A percentile compares a stretch with the other conserved stretches of the same genome.
phyloP scores from a whole-genome alignment of 176 grass and related monocot species.

The Saccharum officinarum region DNA sequence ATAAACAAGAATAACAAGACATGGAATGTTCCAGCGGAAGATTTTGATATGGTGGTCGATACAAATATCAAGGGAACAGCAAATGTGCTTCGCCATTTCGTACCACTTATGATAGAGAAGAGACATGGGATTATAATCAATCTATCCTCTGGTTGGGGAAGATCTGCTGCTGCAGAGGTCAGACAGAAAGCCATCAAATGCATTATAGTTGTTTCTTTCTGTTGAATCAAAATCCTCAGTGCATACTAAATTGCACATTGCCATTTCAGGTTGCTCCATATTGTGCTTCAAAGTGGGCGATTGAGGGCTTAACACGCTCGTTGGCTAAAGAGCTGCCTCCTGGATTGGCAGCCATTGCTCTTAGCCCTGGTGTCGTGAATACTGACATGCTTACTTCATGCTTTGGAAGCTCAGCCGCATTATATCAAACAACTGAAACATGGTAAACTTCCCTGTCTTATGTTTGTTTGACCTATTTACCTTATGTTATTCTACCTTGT shows the following conservation, averaged over 20 bases:
- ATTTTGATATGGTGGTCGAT: constrained; percentile 90
- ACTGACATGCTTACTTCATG: constrained; percentile 96
- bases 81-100: constrained; percentile 88
- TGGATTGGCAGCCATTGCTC: constrained; percentile 84
- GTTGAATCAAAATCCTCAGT: constrained; percentile 1
- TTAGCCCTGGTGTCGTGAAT: constrained; percentile 91
- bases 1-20: constrained; percentile 98
- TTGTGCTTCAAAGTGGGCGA: constrained; percentile 95
- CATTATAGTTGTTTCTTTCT: constrained; percentile 7
- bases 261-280: constrained; percentile 82
- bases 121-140: constrained; percentile 93
- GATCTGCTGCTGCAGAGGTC: constrained; percentile 93
- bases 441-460: constrained; percentile 58
- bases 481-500: not conserved
- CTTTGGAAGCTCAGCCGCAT: constrained; percentile 71
- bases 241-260: not conserved
- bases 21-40: constrained; percentile 87
- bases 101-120: constrained; percentile 89
- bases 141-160: constrained; percentile 96
- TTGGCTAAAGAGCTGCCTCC: constrained; percentile 88
- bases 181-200: not conserved
- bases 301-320: constrained; percentile 90
- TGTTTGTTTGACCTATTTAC: not conserved
- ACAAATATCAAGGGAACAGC: constrained; percentile 95
- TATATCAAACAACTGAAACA: constrained; percentile 82